Base-by-base conservation (phyloP, 2,329 filamentous ascomycete genomes). In the Fusarium redolens region DNA sequence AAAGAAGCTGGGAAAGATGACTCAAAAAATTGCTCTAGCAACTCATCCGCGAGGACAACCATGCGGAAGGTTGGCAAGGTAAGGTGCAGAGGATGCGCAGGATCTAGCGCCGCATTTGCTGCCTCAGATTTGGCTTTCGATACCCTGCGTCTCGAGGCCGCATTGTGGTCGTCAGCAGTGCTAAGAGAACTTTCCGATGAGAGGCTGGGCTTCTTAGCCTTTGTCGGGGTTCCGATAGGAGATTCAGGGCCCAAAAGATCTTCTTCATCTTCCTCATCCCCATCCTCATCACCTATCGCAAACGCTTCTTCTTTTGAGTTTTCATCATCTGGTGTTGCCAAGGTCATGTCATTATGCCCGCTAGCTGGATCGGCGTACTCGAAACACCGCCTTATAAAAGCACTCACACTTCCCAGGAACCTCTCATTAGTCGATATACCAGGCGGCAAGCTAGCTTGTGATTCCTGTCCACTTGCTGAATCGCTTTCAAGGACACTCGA, bases 61-160 rank as follows among this genome's bases (percentile, higher is more conserved):
- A 99, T 99, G 73, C 96, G 92, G 88, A 99, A 99, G 1, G 96
- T 99, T 2, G 96, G 96, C 3, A 99, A 88, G 2, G 96, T 98
- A 78, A 99, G 98, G 80, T 98, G 93, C 1, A 99, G 88, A 11
- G 96, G 96, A 72, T 97, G 96, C 31, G 94, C 92, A 5, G 96
- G 96, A 79, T 99, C 95, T 7, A 99, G 88, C 1, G 96, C 96
- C 13, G 92, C 91, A 79, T 99, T 99, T 51, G 95, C 95, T 25
- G 92, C 89, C 79, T 94, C 91, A 2, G 92, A 91, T 77, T 91
- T 89, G 12, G 92, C 89, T 79, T 90, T 92, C 55, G 90, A 91
- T 35, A 86, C 86, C 57, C 76, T 78, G n/a, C 81, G 78, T 50
- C 77, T 75, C 5, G 78, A 77, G 6, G 59, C 59, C 28, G 59